Base-by-base conservation (phyloP, 768 basidiomycete genomes). In the Leucocoprinus sp. region DNA sequence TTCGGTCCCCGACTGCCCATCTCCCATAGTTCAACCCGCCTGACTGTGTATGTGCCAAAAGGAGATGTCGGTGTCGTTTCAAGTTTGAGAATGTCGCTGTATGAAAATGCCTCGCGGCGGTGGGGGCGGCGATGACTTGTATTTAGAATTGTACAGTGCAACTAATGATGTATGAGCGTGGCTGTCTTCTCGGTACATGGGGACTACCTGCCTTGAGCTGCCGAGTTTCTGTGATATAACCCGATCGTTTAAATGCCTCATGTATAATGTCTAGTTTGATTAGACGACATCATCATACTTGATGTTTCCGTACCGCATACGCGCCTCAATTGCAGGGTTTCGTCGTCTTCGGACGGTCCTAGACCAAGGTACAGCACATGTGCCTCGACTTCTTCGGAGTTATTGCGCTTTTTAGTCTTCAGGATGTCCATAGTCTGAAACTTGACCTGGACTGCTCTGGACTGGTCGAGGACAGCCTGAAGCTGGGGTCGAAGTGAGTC, bases 1-100 rank as follows among this genome's bases (percentile, higher is more conserved):
- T 80, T 69, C 0, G 66, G 66, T 0, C 76, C 81, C 52, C 70
- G 70, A 52, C 82, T 83, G 0, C 84, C 81, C 84, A 86, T 84
- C 35, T 70, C 65, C 64, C 82, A 86, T 24, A 86, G 64, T 56
- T 85, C 76, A 8, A 85, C 60, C 51, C 78, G 74, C 24, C 69
- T 58, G 6, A 83, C 71, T 1, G 54, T 40, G 66, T 76, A 83
- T 1, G 61, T 53, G 0, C 84, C 83, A 17, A 84, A 65, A 27
- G 75, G 52, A 18, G 24, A 31, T 41, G 15, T 21, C 15, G 37
- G 42, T 41, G 17, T 18, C 37, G 37, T 8, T 5, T 18, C 45
- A 14, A 37, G 58, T 5, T 18, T 48, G 14, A 37, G 58, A 19
- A 72, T 63, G 31, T 68, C 64, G 5, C 54, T 48, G 48, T 68